Conservation (phyloP, 768 basidiomycete genomes). For the Russula virescens region DNA sequence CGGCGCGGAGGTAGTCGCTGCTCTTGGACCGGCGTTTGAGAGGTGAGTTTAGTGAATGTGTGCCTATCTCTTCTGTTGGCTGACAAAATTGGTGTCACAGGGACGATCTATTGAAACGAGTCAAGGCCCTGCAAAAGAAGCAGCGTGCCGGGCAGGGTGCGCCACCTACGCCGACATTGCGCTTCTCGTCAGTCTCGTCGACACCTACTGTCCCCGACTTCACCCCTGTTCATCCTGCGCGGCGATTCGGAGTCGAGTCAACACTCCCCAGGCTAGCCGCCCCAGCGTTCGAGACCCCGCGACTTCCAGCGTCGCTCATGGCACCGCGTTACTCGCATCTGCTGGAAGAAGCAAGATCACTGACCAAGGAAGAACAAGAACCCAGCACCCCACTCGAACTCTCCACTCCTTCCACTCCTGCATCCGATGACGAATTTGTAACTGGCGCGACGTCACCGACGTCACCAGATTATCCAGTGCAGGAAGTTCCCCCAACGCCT, state of each 20-base stretch:
- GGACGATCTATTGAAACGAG: slow-evolving; percentile 45
- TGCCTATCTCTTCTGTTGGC: neutral
- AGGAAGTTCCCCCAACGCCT: slow-evolving; percentile 25
- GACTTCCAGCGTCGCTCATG: slow-evolving; percentile 39
- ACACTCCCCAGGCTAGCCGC: slow-evolving; percentile 23
- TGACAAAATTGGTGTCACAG: slow-evolving; percentile 31
- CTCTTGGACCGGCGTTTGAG: slow-evolving; percentile 50
- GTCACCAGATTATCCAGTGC: neutral
- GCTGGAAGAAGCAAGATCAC: slow-evolving; percentile 46
- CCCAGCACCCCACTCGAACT: neutral
- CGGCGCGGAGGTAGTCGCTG: slow-evolving; percentile 35
- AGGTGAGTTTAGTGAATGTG: slow-evolving; percentile 39
- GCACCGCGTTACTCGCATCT: slow-evolving; percentile 56
- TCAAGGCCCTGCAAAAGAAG: slow-evolving; percentile 52
- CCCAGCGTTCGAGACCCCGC: slow-evolving; percentile 32
- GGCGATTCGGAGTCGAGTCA: slow-evolving; percentile 24
- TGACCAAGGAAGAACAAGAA: slow-evolving; percentile 26
- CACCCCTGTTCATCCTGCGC: slow-evolving; percentile 36
- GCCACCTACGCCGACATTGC: slow-evolving; percentile 44
- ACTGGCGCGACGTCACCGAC: neutral
- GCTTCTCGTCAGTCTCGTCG: slow-evolving; percentile 28
- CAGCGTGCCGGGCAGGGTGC: slow-evolving; percentile 54
- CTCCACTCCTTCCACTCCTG: neutral
- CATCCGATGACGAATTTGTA: neutral
- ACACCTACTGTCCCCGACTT: slow-evolving; percentile 48